phyloP scores from a whole-genome alignment of 495 filamentous ascomycete species.

The Lineolata rhizophorae region DNA sequence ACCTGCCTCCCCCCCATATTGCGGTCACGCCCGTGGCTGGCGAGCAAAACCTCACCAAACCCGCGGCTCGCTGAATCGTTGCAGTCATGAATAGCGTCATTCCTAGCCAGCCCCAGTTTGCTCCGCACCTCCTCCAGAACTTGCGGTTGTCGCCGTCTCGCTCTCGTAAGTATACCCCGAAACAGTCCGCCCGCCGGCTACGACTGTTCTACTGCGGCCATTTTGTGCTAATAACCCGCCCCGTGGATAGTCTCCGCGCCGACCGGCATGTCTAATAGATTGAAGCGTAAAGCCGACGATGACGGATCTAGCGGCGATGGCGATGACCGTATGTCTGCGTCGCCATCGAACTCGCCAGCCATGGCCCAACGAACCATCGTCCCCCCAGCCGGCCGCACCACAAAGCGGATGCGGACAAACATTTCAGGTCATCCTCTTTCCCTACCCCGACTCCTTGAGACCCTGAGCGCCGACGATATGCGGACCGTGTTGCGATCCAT shows the following conservation, averaged over 20 bases:
- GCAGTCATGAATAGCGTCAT: constrained; percentile 38
- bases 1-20: too few species aligned
- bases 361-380: constrained; percentile 37
- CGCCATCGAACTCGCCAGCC: constrained; percentile 60
- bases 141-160: constrained; percentile 47
- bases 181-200: too few species aligned
- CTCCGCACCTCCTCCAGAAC: constrained; percentile 56
- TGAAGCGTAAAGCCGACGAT: constrained; percentile 82
- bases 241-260: too few species aligned
- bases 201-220: too few species aligned
- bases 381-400: constrained; percentile 27
- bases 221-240: too few species aligned
- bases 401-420: constrained; percentile 44
- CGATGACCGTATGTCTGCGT: constrained; percentile 71
- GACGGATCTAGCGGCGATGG: constrained; percentile 28
- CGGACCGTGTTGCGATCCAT: constrained; percentile 65
- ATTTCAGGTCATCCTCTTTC: constrained; percentile 56
- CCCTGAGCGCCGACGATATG: constrained; percentile 62
- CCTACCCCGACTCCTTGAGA: constrained; percentile 72
- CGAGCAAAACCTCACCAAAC: too few species aligned
- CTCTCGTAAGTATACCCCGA: constrained; percentile 35
- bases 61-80: too few species aligned
- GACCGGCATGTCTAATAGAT: constrained; percentile 29
- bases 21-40: too few species aligned
- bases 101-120: constrained; percentile 35